phyloP scores from a whole-genome alignment of 1,284 basidiomycete species.

The Ceratobasidium sp. region DNA sequence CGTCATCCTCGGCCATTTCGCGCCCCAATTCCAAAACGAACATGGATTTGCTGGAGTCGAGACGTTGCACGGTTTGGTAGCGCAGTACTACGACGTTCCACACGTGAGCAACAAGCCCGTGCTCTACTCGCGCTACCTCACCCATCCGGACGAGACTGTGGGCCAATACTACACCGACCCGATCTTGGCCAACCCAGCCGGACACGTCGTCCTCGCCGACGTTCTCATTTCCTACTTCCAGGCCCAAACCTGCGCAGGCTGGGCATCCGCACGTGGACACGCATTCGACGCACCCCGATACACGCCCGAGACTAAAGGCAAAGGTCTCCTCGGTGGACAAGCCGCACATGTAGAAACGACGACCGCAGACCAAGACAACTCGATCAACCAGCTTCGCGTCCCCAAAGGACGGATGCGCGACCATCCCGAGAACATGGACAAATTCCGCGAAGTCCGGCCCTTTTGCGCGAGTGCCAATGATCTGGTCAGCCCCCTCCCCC shows the following conservation, averaged over 20 bases:
- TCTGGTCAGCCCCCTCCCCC: conserved; percentile 90
- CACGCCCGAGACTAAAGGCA: conserved; percentile 42
- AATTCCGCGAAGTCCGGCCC: conserved; percentile 85
- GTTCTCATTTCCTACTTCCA: conserved; percentile 87
- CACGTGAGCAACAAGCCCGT: conserved; percentile 86
- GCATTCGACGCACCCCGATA: conserved; percentile 63
- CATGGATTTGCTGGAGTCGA: conserved; percentile 88
- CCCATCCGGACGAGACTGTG: conserved; percentile 69
- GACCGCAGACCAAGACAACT: conserved; percentile 45
- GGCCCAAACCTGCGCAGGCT: conserved; percentile 82
- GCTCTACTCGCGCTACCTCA: conserved; percentile 82
- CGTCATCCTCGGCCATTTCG: conserved; percentile 89
- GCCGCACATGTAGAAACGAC: conserved; percentile 45
- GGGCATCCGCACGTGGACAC: conserved; percentile 75
- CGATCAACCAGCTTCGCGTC: conserved; percentile 47
- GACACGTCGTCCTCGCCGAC: conserved; percentile 86
- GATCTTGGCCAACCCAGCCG: conserved; percentile 77
- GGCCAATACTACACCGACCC: conserved; percentile 78
- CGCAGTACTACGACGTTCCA: conserved; percentile 94
- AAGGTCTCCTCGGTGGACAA: conserved; percentile 44
- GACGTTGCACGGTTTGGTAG: conserved; percentile 83
- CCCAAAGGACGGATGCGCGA: conserved; percentile 55
- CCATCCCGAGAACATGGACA: conserved; percentile 75
- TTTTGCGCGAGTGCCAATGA: conserved; percentile 93
- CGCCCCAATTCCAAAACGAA: conserved; percentile 76